These are phyloP conservation scores for Phialophora tarda DNA, from an alignment of 2,329 filamentous ascomycete genomes.

Conservation along the genomic window DNA sequence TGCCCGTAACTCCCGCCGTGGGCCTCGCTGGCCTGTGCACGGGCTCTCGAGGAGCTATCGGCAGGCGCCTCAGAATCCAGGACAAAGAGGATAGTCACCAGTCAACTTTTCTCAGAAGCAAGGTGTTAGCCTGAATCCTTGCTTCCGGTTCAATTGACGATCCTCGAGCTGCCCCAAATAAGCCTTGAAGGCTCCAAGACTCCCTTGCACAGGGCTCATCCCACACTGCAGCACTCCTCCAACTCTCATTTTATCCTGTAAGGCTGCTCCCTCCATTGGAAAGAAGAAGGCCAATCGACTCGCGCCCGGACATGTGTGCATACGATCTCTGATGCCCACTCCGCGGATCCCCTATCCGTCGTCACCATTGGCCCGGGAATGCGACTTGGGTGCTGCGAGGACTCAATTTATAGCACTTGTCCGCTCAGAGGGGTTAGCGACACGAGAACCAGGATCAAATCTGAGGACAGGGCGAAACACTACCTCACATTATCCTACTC, in stretches of 20 bases:
- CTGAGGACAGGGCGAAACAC: constrained; percentile 14
- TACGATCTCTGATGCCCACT: constrained; percentile 12
- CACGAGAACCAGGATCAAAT: constrained; percentile 14
- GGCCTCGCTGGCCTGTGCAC: not conserved
- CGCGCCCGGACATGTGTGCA: constrained; percentile 14
- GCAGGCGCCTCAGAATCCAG: not conserved
- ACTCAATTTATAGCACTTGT: constrained; percentile 22
- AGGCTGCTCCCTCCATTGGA: constrained; percentile 18
- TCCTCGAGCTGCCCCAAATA: not conserved
- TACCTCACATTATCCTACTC: constrained; percentile 1
- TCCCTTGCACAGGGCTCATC: not conserved
- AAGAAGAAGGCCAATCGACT: constrained; percentile 6
- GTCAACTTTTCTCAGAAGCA: not conserved
- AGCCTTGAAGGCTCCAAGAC: not conserved
- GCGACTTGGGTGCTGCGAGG: constrained; percentile 9
- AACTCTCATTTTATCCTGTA: constrained; percentile 7
- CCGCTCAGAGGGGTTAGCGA: constrained; percentile 14
- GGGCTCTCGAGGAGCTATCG: not conserved
- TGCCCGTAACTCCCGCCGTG: constrained; percentile 5
- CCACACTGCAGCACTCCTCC: constrained; percentile 2
- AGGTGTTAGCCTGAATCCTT: constrained; percentile 7
- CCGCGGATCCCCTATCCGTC: constrained; percentile 9
- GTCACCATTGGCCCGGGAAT: constrained; percentile 13
- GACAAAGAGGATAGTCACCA: not conserved
- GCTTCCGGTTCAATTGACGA: not conserved